Percentiles rank a stretch among this genome's conserved stretches.
phyloP scores from a whole-genome alignment of 257 asterid genomes.

The Ajuga chamaepitys region DNA sequence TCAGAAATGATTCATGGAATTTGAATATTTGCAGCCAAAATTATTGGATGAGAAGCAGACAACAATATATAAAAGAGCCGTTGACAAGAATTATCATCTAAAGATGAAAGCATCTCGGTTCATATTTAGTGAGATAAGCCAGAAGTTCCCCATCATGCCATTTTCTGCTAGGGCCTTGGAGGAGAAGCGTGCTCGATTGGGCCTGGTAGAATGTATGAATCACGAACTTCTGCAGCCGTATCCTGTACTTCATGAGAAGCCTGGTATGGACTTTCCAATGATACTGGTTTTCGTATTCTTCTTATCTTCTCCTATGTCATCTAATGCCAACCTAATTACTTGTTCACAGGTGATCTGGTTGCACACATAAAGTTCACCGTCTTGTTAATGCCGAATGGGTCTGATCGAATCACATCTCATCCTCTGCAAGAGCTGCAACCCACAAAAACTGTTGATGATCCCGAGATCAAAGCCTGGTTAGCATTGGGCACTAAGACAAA shows the following conservation, averaged over 20 bases:
- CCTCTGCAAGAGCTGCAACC: slow-evolving; percentile 69
- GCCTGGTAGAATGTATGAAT: slow-evolving; percentile 81
- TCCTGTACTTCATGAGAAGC: slow-evolving; percentile 92
- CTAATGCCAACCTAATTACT: not conserved
- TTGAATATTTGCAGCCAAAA: slow-evolving; percentile 47
- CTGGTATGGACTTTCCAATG: slow-evolving; percentile 39
- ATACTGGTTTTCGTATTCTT: not conserved
- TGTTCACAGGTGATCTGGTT: slow-evolving; percentile 67
- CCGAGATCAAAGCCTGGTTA: slow-evolving; percentile 79
- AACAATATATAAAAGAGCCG: slow-evolving; percentile 85
- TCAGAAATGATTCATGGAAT: not conserved
- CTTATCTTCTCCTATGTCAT: not conserved
- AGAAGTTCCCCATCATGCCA: slow-evolving; percentile 84
- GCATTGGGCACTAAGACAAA: slow-evolving; percentile 52
- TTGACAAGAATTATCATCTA: slow-evolving; percentile 73
- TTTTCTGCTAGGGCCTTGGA: slow-evolving; percentile 92
- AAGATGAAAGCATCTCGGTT: slow-evolving; percentile 94
- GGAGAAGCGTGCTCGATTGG: slow-evolving; percentile 90
- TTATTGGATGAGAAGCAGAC: slow-evolving; percentile 91
- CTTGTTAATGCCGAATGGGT: slow-evolving; percentile 84
- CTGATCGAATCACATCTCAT: slow-evolving; percentile 73
- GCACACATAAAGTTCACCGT: slow-evolving; percentile 86
- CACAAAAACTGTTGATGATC: slow-evolving; percentile 64
- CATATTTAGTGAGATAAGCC: slow-evolving; percentile 86
- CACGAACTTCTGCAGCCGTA: slow-evolving; percentile 96